Base-by-base conservation (phyloP, 306 rosid genomes). In the Malus sieversii region DNA sequence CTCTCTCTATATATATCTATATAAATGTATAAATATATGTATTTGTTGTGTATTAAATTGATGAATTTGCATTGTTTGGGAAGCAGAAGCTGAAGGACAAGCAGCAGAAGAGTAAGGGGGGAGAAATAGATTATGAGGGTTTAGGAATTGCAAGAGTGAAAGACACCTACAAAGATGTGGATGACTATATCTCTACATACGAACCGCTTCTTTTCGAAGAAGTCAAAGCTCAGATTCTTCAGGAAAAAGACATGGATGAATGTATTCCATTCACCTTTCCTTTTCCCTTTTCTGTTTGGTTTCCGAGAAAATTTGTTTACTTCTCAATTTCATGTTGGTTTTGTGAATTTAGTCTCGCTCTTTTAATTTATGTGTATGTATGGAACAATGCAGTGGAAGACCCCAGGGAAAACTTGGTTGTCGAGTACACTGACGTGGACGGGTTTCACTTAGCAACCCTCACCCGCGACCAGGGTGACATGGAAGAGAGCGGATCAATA, bases 161-260 rank as follows among this genome's bases (percentile, higher is more conserved):
- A 81, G 66, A 60, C 16, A 35, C 63, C 8, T 94, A 94, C 84
- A 81, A 86, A 16, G 90, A 90, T n/a, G 84, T 88, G 61, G 91
- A 88, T 74, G 97, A 94, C 68, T 94, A 94, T 77, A 81, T 85
- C 80, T 85, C 91, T 38, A 91, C 98, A 6, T 94, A 86, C 57
- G 96, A 90, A 82, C 98, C 97, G n/a, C 93, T 94, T 65, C 40
- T 94, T 16, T 90, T 91, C 30, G 96, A 90, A 80, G 98, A 94
- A 85, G 88, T 91, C 71, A 94, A 88, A 83, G 84, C 98, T 30
- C 96, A 94, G 80, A 90, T 94, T 55, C 73, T 77, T 55, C 77
- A 80, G 83, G 81, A 80, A 51, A 82, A 81, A 52, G 95, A 91
- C 25, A 86, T 81, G 9, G 89, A 87, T 58, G 90, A 87, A 14